These are phyloP conservation scores for Arxiozyma telluris DNA, from an alignment of 1,139 yeast species.

Conservation along the genomic window DNA sequence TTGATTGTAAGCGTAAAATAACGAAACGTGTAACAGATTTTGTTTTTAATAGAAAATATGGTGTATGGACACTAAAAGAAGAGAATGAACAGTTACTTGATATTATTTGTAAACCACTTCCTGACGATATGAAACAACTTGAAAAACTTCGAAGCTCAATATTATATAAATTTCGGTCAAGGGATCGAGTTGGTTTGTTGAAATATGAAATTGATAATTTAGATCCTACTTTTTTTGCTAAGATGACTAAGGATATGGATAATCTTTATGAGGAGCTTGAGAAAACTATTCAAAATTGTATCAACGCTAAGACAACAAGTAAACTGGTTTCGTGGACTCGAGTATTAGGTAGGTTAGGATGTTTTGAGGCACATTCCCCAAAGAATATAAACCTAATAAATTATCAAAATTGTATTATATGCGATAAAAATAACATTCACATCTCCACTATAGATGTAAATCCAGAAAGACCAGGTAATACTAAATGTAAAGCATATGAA, in stretches of 20 bases:
- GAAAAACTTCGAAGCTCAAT: slow-evolving; percentile 18
- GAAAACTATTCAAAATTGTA: slow-evolving; percentile 11
- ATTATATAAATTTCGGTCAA: slow-evolving; percentile 8
- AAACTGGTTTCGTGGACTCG: slow-evolving; percentile 15
- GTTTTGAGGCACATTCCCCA: slow-evolving; percentile 12
- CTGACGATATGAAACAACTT: slow-evolving; percentile 14
- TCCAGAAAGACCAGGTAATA: slow-evolving; percentile 26
- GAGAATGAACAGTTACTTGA: slow-evolving; percentile 6
- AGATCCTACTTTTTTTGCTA: slow-evolving; percentile 11
- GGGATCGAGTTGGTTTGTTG: slow-evolving; percentile 1
- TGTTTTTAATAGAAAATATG: slow-evolving; percentile 7
- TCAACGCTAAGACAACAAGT: slow-evolving; percentile 13
- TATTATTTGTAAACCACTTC: slow-evolving; percentile 12
- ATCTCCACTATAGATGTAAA: slow-evolving; percentile 19
- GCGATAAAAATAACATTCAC: slow-evolving; percentile 31
- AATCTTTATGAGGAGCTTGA: slow-evolving; percentile 11
- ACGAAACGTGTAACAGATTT: not conserved
- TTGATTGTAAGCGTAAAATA: slow-evolving; percentile 18
- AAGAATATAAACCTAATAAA: not conserved
- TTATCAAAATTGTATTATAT: slow-evolving; percentile 33
- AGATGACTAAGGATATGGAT: slow-evolving; percentile 4
- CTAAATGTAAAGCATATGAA: slow-evolving; percentile 19
- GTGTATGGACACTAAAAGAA: slow-evolving; percentile 10
- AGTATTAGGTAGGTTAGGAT: slow-evolving; percentile 19
- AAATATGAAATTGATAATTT: slow-evolving; percentile 8